Base-by-base conservation (phyloP, 2,329 filamentous ascomycete species). In the Trichoderma sp. region DNA sequence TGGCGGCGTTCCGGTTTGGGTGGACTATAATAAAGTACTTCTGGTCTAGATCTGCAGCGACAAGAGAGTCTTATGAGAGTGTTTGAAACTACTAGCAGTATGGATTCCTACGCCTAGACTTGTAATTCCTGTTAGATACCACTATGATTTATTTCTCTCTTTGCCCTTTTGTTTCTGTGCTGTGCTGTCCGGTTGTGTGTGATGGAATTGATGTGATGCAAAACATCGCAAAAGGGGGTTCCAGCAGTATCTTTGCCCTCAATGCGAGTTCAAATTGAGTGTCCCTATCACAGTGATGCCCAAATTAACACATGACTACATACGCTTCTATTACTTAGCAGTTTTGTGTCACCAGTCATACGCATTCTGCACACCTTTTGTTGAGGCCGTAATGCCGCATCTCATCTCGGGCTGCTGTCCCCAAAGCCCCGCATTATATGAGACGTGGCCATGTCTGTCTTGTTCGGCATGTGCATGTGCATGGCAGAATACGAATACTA, bases 1-100 rank as follows among this genome's bases (percentile, higher is more conserved):
- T 76, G 77, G 76, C 76, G 79, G 79, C 79, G 79, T 81, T 81
- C 79, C 78, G 79, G 79, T 77, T 74, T 76, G 74, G 77, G 75
- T 77, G 75, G 78, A 77, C 76, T 78, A 76, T 78, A 78, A 77
- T 77, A 75, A 74, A 76, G 72, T 76, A 74, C 75, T 77, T 76
- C 75, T 77, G 77, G 74, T 77, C 76, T 77, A 78, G 73, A 77
- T 75, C 76, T 74, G 74, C 71, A 77, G 75, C 74, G 75, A 72
- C 71, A 76, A 76, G 70, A 74, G 75, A 77, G 60, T 69, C 39
- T 64, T 61, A 59, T 54, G 46, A 60, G 59, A 61, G 55, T 59
- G 61, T 69, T 55, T 66, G 55, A 66, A 69, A 46, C 55, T 21
- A 43, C 39, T 43, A 43, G 39, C n/a, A 24, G 55, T 49, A 51